Percentiles rank a stretch among this genome's conserved stretches.
phyloP scores from a whole-genome alignment of 2,329 filamentous ascomycete species.

The Chaetothyriales sp. region DNA sequence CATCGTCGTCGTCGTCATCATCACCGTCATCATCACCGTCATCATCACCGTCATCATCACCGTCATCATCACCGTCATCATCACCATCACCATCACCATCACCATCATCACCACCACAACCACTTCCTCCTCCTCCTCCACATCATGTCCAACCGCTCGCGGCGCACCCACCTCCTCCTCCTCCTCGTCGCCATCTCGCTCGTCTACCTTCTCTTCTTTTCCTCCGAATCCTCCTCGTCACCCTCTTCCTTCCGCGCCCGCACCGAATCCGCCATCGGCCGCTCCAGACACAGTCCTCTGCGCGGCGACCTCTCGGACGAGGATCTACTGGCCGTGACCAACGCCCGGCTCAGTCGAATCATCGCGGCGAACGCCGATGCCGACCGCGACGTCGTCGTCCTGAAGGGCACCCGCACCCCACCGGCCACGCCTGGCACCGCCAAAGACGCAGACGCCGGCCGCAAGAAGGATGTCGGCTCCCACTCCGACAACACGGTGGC shows the following conservation, averaged over 20 bases:
- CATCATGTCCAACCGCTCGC: conserved; percentile 1
- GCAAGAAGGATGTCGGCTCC: conserved; percentile 26
- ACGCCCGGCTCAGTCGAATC: conserved; percentile 14
- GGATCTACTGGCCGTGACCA: conserved; percentile 14
- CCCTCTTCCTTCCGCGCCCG: conserved; percentile 11
- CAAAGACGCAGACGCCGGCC: conserved; percentile 1
- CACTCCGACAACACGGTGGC: conserved; percentile 9
- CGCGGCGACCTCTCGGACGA: conserved; percentile 14
- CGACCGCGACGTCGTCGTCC: not conserved
- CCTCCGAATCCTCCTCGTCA: conserved; percentile 4
- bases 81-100: no score
- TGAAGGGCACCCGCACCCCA: not conserved
- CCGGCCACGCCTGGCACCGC: not conserved
- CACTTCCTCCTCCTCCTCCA: not conserved
- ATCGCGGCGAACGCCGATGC: conserved; percentile 9
- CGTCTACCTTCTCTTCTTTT: conserved; percentile 16
- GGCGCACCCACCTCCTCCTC: conserved; percentile 10
- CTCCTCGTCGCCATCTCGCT: conserved; percentile 9
- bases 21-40: no score
- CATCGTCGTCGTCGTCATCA: no score
- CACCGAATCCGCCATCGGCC: conserved; percentile 15
- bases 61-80: no score
- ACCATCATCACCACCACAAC: no score
- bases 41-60: no score
- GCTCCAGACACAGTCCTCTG: conserved; percentile 8